Conservation (phyloP, 441 rosid species). For the Populus trichocarpa region DNA sequence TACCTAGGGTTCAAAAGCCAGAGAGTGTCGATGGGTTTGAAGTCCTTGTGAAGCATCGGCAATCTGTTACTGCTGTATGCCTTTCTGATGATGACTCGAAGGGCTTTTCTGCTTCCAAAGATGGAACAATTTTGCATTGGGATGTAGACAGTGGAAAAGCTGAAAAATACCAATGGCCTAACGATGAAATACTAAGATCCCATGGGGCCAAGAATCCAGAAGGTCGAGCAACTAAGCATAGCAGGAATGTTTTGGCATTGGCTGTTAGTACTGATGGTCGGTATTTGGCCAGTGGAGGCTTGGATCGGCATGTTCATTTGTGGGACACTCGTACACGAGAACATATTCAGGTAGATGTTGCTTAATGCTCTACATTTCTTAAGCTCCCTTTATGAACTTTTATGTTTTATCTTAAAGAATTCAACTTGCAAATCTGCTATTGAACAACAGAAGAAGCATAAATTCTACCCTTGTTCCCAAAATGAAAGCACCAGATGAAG, state of each 20-base stretch:
- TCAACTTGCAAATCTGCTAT: too few species aligned
- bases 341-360: conserved; percentile 56
- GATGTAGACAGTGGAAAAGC: conserved; percentile 72
- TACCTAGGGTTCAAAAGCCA: conserved; percentile 62
- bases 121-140: conserved; percentile 80
- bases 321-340: conserved; percentile 93
- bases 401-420: too few species aligned
- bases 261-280: conserved; percentile 92
- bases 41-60: conserved; percentile 65
- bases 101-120: conserved; percentile 93
- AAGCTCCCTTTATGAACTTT: too few species aligned
- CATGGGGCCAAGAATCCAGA: conserved; percentile 76
- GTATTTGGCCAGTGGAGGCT: conserved; percentile 7
- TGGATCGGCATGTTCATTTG: conserved; percentile 89
- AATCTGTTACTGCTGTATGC: conserved; percentile 74
- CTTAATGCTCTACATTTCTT: too few species aligned
- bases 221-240: conserved; percentile 64
- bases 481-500: too few species aligned
- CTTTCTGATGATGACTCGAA: conserved; percentile 74
- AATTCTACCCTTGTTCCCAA: too few species aligned
- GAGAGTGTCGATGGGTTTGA: conserved; percentile 45
- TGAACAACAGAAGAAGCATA: too few species aligned
- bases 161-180: conserved; percentile 81
- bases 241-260: conserved; percentile 70
- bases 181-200: conserved; percentile 55